A percentile compares a stretch with the other conserved stretches of the same genome.
These are phyloP conservation scores for Exophiala sp. DNA, from an alignment of 2,329 filamentous ascomycete species.

Conservation along the genomic window DNA sequence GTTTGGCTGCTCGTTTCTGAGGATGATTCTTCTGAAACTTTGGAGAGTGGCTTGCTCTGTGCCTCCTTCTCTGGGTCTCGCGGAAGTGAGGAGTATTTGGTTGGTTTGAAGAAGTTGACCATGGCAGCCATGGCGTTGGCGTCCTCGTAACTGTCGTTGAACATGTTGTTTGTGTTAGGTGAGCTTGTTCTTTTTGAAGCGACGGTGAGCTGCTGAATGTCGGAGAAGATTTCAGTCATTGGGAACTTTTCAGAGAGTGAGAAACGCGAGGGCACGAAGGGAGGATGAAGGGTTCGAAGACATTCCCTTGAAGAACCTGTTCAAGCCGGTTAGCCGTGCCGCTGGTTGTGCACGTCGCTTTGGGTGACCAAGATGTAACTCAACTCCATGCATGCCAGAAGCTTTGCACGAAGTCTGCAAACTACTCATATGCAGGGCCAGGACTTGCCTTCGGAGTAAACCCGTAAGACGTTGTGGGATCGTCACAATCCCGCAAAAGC, in stretches of 20 bases:
- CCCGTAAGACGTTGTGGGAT: no score
- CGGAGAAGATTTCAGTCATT: constrained; percentile 1
- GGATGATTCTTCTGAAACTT: constrained; percentile 2
- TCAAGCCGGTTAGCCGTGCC: no score
- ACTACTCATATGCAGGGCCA: no score
- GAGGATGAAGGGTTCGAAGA: neutral
- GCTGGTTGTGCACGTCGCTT: no score
- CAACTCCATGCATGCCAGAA: no score
- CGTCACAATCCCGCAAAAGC: neutral
- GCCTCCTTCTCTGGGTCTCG: constrained; percentile 14
- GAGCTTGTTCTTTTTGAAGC: neutral
- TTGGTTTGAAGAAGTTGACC: constrained; percentile 12
- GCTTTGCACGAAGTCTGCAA: no score
- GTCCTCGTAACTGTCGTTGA: constrained; percentile 18
- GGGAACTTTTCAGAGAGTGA: neutral
- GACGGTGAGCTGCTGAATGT: neutral
- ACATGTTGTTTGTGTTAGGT: constrained; percentile 9
- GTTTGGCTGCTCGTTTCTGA: constrained; percentile 17
- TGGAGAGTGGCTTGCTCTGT: neutral
- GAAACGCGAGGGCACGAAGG: neutral
- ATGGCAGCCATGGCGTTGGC: constrained; percentile 20
- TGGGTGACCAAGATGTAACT: no score
- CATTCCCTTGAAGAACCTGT: neutral
- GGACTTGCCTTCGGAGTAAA: no score
- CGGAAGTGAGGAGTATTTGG: constrained; percentile 8